Conservation (phyloP, 495 filamentous ascomycete species). For the Aspergillus ellipticus region DNA sequence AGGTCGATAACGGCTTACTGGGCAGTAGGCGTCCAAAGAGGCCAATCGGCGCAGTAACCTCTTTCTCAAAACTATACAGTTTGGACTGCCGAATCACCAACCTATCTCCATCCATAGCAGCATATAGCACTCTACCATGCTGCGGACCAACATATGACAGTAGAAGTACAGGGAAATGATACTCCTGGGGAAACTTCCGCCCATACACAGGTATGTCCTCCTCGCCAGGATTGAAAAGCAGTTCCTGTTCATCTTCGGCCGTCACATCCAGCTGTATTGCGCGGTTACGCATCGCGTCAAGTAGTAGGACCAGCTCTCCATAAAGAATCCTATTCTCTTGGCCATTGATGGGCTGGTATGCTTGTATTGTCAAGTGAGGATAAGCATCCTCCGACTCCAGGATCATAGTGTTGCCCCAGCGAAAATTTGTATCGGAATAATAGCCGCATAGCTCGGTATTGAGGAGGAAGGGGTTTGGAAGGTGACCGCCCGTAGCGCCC, state of each 20-base stretch:
- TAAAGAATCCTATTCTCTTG: neutral
- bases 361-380: neutral
- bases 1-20: too few species aligned
- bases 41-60: neutral
- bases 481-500: too few species aligned
- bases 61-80: conserved; percentile 3
- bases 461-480: too few species aligned
- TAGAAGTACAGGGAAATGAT: neutral
- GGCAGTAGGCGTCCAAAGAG: too few species aligned
- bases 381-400: too few species aligned
- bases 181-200: neutral
- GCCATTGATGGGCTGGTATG: neutral
- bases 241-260: neutral
- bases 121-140: conserved; percentile 12
- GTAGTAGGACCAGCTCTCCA: neutral
- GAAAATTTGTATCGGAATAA: too few species aligned
- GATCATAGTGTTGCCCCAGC: too few species aligned
- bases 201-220: neutral
- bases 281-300: conserved; percentile 2
- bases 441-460: too few species aligned
- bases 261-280: neutral
- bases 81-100: conserved; percentile 11
- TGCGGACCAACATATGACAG: conserved; percentile 7
- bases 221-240: neutral
- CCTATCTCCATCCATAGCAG: conserved; percentile 8